Conservation (phyloP, 2,329 filamentous ascomycete genomes). For the Pyrenophora teres region DNA sequence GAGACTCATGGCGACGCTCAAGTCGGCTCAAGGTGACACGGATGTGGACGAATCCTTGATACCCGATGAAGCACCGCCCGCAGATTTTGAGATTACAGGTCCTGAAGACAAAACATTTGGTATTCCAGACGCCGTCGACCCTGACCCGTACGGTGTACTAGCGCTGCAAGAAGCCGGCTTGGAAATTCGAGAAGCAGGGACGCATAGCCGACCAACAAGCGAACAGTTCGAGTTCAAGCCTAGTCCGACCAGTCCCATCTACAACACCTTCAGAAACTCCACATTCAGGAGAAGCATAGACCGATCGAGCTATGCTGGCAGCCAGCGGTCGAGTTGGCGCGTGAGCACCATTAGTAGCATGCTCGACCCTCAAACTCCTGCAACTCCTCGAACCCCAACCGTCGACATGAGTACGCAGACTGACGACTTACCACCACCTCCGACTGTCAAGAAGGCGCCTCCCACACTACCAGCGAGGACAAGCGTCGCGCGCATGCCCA, state of each 20-base stretch:
- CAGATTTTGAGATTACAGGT: slow-evolving; percentile 66
- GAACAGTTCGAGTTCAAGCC: slow-evolving; percentile 84
- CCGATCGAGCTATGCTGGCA: slow-evolving; percentile 61
- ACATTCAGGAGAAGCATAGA: slow-evolving; percentile 72
- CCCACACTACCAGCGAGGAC: slow-evolving; percentile 33
- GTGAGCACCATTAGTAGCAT: slow-evolving; percentile 69
- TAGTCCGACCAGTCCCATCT: slow-evolving; percentile 73
- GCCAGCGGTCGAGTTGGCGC: slow-evolving; percentile 70
- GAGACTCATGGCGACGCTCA: slow-evolving; percentile 79
- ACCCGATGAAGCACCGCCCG: slow-evolving; percentile 72
- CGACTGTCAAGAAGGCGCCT: slow-evolving; percentile 25
- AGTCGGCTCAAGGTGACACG: slow-evolving; percentile 80
- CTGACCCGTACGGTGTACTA: slow-evolving; percentile 88
- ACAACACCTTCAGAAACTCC: slow-evolving; percentile 61
- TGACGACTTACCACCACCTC: slow-evolving; percentile 25
- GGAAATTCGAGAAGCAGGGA: slow-evolving; percentile 88
- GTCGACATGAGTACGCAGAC: slow-evolving; percentile 37
- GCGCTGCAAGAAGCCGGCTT: slow-evolving; percentile 89
- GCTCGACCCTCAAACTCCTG: slow-evolving; percentile 64
- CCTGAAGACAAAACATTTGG: slow-evolving; percentile 67
- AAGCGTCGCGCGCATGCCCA: slow-evolving; percentile 24
- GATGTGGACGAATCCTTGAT: slow-evolving; percentile 73
- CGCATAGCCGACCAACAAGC: slow-evolving; percentile 71
- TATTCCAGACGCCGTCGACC: slow-evolving; percentile 77
- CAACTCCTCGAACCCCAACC: slow-evolving; percentile 63